These are phyloP conservation scores for Candida multigemmis DNA, from an alignment of 805 yeast genomes.

Conservation along the genomic window DNA sequence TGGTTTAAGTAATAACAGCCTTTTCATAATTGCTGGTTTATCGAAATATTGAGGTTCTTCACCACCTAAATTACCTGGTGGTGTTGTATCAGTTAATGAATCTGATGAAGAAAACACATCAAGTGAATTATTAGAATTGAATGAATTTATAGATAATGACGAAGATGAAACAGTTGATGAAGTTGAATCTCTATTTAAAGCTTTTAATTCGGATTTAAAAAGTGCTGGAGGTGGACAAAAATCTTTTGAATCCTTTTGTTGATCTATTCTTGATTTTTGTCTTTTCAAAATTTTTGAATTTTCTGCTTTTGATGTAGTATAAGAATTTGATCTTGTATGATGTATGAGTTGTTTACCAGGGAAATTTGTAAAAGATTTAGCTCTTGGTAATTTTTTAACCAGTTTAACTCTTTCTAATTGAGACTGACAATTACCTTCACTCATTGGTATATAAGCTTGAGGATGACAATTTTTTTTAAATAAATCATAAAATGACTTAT, in stretches of 20 bases:
- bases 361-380: constrained; percentile 24
- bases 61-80: constrained; percentile 13
- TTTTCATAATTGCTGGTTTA: no score
- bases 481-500: constrained; percentile 61
- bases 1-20: constrained; percentile 4
- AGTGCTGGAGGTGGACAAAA: constrained; percentile 2
- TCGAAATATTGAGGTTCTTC: background rate
- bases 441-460: constrained; percentile 80
- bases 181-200: constrained; percentile 16
- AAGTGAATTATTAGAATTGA: constrained; percentile 1
- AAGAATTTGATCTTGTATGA: constrained; percentile 19
- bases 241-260: constrained; percentile 5
- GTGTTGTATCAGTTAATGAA: constrained; percentile 17
- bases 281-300: constrained; percentile 22
- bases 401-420: constrained; percentile 35
- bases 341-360: no score
- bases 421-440: constrained; percentile 38
- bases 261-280: constrained; percentile 19
- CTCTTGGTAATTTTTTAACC: constrained; percentile 32
- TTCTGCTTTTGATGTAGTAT: constrained; percentile 17
- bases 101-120: constrained; percentile 22
- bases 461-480: constrained; percentile 60
- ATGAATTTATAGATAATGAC: constrained; percentile 1
- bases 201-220: constrained; percentile 3
- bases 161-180: constrained; percentile 1